These are phyloP conservation scores for Fremontodendron californicum DNA, from an alignment of 345 rosid genomes.

Conservation along the genomic window DNA sequence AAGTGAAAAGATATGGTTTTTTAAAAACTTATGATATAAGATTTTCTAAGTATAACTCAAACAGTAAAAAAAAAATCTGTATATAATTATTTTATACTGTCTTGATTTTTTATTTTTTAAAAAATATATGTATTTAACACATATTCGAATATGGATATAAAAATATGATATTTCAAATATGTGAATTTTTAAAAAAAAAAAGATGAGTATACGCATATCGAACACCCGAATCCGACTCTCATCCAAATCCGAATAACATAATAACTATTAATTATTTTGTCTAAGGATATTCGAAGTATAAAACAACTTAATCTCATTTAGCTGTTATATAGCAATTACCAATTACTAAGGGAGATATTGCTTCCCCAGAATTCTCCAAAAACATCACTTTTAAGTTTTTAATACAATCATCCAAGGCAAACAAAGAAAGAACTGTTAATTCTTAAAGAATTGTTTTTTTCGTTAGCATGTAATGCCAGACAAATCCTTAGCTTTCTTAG, in stretches of 20 bases:
- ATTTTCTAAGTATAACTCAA: neutral
- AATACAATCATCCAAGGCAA: neutral
- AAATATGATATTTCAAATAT: no score
- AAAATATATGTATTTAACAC: no score
- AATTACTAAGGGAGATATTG: neutral
- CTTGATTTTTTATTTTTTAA: no score
- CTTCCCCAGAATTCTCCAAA: neutral
- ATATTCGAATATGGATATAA: no score
- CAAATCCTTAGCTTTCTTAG: constrained; percentile 9
- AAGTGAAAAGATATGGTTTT: neutral
- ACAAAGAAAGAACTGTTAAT: neutral
- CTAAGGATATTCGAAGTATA: neutral
- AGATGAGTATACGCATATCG: no score
- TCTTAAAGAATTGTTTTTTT: neutral
- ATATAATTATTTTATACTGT: neutral
- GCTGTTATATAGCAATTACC: neutral
- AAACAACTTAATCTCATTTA: neutral
- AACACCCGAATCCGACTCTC: no score
- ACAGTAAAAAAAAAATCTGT: neutral
- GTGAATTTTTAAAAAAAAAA: no score
- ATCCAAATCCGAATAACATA: no score
- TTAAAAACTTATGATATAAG: neutral
- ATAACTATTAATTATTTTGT: no score
- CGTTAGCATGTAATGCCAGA: neutral
- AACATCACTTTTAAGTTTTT: neutral